These are phyloP conservation scores for Melampsora americana DNA, from an alignment of 1,284 basidiomycete genomes.

Conservation along the genomic window DNA sequence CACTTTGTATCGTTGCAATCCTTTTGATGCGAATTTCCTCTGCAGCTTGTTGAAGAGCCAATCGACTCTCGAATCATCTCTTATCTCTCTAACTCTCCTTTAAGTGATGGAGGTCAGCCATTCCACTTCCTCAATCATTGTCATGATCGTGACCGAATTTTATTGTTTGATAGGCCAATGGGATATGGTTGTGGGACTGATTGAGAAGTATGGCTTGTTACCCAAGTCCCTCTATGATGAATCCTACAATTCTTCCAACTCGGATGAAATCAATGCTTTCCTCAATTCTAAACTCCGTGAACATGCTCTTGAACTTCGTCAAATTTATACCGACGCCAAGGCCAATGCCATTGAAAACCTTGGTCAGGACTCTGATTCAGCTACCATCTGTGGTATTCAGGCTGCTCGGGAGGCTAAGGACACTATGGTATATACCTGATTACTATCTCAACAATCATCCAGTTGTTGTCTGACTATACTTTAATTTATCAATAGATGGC, in stretches of 20 bases:
- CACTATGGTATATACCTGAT: constrained; percentile 47
- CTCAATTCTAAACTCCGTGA: constrained; percentile 87
- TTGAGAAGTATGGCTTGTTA: constrained; percentile 77
- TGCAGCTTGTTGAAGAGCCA: constrained; percentile 66
- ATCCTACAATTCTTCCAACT: constrained; percentile 73
- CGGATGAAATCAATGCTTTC: constrained; percentile 69
- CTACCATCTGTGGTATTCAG: background rate
- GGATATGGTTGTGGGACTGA: constrained; percentile 86
- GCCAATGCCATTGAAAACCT: constrained; percentile 47
- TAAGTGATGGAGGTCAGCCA: constrained; percentile 81
- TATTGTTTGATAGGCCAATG: constrained; percentile 48
- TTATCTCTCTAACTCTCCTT: constrained; percentile 71
- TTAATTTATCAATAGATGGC: constrained; percentile 5
- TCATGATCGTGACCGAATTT: background rate
- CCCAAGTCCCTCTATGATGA: constrained; percentile 75
- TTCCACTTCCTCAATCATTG: constrained; percentile 1
- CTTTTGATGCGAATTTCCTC: background rate
- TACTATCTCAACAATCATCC: constrained; percentile 57
- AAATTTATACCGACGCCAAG: constrained; percentile 59
- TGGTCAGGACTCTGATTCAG: constrained; percentile 15
- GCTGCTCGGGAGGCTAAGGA: constrained; percentile 44
- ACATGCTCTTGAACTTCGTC: constrained; percentile 74
- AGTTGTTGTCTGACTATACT: constrained; percentile 67
- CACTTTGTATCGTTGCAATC: background rate
- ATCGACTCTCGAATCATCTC: constrained; percentile 77